phyloP scores from a whole-genome alignment of 2,329 filamentous ascomycete genomes.

The Ramularia endophylla region DNA sequence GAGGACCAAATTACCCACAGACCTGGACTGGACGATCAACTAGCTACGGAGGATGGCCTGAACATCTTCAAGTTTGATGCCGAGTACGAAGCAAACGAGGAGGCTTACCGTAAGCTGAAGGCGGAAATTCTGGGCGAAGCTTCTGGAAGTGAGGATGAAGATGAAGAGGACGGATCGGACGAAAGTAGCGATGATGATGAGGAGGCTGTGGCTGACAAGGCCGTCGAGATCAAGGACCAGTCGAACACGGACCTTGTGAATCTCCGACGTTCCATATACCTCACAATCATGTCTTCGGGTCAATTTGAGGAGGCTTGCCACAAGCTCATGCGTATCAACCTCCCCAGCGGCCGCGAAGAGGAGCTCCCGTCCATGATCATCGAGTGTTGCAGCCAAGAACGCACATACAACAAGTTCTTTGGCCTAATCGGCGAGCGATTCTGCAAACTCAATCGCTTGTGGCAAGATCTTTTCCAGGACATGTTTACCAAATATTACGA shows the following conservation, averaged over 20 bases:
- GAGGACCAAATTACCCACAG: slow-evolving; percentile 96
- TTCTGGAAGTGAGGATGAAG: slow-evolving; percentile 72
- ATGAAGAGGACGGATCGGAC: slow-evolving; percentile 60
- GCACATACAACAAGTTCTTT: slow-evolving; percentile 96
- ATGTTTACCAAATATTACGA: slow-evolving; percentile 92
- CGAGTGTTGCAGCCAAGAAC: slow-evolving; percentile 93
- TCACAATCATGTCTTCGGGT: slow-evolving; percentile 95
- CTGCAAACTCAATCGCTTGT: slow-evolving; percentile 90
- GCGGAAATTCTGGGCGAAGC: slow-evolving; percentile 86
- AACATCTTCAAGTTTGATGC: slow-evolving; percentile 96
- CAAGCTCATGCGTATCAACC: slow-evolving; percentile 83
- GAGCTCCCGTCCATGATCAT: slow-evolving; percentile 96
- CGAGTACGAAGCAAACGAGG: slow-evolving; percentile 86
- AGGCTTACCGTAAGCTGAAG: slow-evolving; percentile 81
- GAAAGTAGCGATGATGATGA: slow-evolving; percentile 56
- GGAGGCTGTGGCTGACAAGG: slow-evolving; percentile 68
- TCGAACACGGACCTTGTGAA: slow-evolving; percentile 95
- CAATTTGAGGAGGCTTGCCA: slow-evolving; percentile 96
- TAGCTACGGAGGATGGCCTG: slow-evolving; percentile 77
- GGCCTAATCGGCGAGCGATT: slow-evolving; percentile 91
- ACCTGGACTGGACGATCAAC: slow-evolving; percentile 72
- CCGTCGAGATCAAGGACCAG: slow-evolving; percentile 95
- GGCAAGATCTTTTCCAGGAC: slow-evolving; percentile 88
- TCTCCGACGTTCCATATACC: slow-evolving; percentile 86
- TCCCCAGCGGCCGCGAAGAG: slow-evolving; percentile 78